Evolutionary conservation across 2,329 filamentous ascomycete genomes (phyloP).

Genomic region (Coniochaeta prunicola): DNA sequence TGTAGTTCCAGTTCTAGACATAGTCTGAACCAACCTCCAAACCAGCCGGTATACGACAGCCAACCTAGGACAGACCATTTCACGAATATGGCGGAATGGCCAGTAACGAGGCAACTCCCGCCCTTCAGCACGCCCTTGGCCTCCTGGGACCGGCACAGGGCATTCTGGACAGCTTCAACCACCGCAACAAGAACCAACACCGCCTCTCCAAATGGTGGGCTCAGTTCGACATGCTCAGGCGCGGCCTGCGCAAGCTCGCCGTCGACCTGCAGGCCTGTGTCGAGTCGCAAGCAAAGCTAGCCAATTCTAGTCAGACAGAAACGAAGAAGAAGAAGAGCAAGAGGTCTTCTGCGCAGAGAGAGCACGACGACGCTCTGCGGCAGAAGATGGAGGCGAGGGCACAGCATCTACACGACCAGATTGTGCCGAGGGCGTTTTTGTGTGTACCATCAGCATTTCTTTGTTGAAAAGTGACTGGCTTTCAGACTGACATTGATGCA

Average conservation of each 20-base stretch:
- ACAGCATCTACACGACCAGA: constrained; percentile 29
- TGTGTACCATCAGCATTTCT: constrained; percentile 20
- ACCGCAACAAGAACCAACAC: constrained; percentile 91
- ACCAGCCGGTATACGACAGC: neutral
- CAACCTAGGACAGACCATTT: neutral
- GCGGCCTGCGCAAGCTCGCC: constrained; percentile 51
- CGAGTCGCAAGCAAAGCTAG: constrained; percentile 5
- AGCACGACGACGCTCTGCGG: constrained; percentile 1
- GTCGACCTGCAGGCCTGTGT: constrained; percentile 21
- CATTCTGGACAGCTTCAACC: constrained; percentile 65
- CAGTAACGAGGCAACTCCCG: neutral
- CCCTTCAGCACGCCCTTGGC: constrained; percentile 12
- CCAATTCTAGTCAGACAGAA: constrained; percentile 28
- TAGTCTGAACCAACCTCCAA: neutral
- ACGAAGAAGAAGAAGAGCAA: constrained; percentile 9
- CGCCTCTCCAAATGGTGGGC: constrained; percentile 73
- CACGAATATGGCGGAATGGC: neutral
- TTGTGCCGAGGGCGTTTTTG: constrained; percentile 36
- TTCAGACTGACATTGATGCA: constrained; percentile 17
- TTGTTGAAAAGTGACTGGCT: neutral
- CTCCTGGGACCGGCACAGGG: constrained; percentile 33
- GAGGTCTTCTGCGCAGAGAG: constrained; percentile 1
- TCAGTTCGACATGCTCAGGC: constrained; percentile 64
- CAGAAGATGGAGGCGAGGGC: constrained; percentile 18
- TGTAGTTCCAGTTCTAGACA: too few species aligned